phyloP scores from a whole-genome alignment of 345 rosid species.

The Linum usitatissimum region DNA sequence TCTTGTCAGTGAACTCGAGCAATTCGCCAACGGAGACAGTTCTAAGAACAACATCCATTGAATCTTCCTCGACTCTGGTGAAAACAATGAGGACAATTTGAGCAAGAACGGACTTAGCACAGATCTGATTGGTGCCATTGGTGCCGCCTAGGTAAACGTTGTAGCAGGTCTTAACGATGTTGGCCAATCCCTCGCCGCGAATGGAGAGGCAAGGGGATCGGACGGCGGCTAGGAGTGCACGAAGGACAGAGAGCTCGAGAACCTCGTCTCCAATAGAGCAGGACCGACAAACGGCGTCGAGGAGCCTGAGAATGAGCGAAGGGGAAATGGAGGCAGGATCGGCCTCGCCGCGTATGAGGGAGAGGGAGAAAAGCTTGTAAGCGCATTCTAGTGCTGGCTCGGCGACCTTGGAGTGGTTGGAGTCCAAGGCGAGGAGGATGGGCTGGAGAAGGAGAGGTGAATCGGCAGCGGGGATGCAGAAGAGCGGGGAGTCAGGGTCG shows the following conservation, averaged over 20 bases:
- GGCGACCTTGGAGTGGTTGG: constrained; percentile 55
- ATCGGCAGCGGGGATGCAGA: constrained; percentile 54
- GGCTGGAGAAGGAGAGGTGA: constrained; percentile 53
- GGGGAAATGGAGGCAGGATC: constrained; percentile 6
- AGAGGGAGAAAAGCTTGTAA: constrained; percentile 61
- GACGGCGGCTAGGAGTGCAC: constrained; percentile 66
- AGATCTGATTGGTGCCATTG: constrained; percentile 86
- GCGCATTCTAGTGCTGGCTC: constrained; percentile 83
- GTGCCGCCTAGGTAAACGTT: constrained; percentile 77
- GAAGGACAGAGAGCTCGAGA: constrained; percentile 59
- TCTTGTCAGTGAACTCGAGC: constrained; percentile 75
- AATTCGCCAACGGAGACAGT: constrained; percentile 56
- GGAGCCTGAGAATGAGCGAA: constrained; percentile 25
- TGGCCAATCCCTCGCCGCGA: constrained; percentile 72
- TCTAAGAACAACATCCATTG: constrained; percentile 38
- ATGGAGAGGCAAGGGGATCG: constrained; percentile 62
- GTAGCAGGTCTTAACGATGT: constrained; percentile 73
- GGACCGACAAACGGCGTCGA: constrained; percentile 46
- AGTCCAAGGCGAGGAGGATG: constrained; percentile 55
- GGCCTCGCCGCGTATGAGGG: constrained; percentile 53
- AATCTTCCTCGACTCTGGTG: constrained; percentile 61
- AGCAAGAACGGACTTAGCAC: constrained; percentile 83
- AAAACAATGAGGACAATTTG: constrained; percentile 73
- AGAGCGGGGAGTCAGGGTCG: constrained; percentile 39
- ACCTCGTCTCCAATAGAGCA: constrained; percentile 65